Percentiles rank a stretch among this genome's conserved stretches.
Evolutionary conservation across 2,329 filamentous ascomycete genomes (phyloP).

Genomic region (Aspergillus pseudoterreus): DNA sequence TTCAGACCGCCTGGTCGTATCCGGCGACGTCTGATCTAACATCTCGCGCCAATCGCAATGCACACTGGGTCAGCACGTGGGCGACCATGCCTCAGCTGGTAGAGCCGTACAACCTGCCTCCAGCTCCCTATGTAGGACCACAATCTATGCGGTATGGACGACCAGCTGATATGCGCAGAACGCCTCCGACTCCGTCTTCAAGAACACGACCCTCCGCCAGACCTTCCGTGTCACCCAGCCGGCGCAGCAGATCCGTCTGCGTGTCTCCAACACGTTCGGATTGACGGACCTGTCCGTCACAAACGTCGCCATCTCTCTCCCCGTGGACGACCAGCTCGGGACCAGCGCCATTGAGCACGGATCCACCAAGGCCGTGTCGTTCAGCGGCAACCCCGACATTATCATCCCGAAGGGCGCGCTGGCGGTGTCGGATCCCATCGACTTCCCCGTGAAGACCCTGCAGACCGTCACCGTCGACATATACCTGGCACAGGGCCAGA

Average conservation of each 20-base stretch:
- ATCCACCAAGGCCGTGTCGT: slow-evolving; percentile 55
- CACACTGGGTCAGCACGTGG: slow-evolving; percentile 62
- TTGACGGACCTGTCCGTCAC: slow-evolving; percentile 58
- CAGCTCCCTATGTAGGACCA: slow-evolving; percentile 53
- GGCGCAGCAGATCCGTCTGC: slow-evolving; percentile 56
- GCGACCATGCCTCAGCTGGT: slow-evolving; percentile 64
- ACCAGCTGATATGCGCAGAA: slow-evolving; percentile 41
- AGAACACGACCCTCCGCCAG: slow-evolving; percentile 63
- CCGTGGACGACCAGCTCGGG: slow-evolving; percentile 42
- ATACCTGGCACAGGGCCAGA: slow-evolving; percentile 56
- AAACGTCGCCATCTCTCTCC: slow-evolving; percentile 55
- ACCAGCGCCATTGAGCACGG: slow-evolving; percentile 50
- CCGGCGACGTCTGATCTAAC: neutral
- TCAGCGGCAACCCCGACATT: slow-evolving; percentile 51
- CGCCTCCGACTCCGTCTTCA: slow-evolving; percentile 50
- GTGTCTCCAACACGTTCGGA: slow-evolving; percentile 65
- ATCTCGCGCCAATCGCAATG: neutral
- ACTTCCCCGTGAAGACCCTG: slow-evolving; percentile 50
- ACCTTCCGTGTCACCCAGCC: slow-evolving; percentile 59
- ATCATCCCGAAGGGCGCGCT: slow-evolving; percentile 55
- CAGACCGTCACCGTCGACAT: slow-evolving; percentile 56
- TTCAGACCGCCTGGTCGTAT: neutral
- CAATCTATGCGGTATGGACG: neutral
- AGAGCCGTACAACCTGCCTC: slow-evolving; percentile 60
- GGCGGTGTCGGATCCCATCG: slow-evolving; percentile 59